A percentile compares a stretch with the other conserved stretches of the same genome.
Conservation (phyloP, 148 eudicot genomes). For the Rhododendron williamsianum region DNA sequence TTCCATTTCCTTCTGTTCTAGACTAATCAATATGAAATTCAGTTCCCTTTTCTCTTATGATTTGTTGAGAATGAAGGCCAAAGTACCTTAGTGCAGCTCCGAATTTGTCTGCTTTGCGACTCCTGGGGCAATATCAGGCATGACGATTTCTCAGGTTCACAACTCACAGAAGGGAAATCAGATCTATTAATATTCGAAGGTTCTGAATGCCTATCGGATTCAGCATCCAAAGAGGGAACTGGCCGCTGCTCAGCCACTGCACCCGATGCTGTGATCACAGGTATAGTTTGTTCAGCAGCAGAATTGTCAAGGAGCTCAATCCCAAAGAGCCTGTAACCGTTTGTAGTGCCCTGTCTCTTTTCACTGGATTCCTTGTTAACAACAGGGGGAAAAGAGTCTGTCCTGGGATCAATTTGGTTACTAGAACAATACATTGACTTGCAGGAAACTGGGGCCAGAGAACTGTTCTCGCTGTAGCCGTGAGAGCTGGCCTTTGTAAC, state of each 20-base stretch:
- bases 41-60: neutral
- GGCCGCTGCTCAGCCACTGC: constrained; percentile 37
- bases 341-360: constrained; percentile 45
- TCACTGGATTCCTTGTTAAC: constrained; percentile 42
- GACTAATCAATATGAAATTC: neutral
- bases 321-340: constrained; percentile 82
- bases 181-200: constrained; percentile 49
- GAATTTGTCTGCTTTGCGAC: constrained; percentile 58
- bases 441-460: constrained; percentile 34
- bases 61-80: neutral
- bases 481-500: constrained; percentile 37
- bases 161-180: constrained; percentile 52
- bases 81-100: constrained; percentile 90
- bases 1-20: neutral
- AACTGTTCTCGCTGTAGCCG: constrained; percentile 39
- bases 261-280: constrained; percentile 21
- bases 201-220: constrained; percentile 57
- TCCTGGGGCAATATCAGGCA: constrained; percentile 54
- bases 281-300: constrained; percentile 36
- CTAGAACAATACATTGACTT: constrained; percentile 38
- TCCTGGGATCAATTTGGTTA: constrained; percentile 40
- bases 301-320: constrained; percentile 59
- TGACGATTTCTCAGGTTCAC: constrained; percentile 61
- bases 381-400: constrained; percentile 47
- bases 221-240: constrained; percentile 45